Percentiles rank a stretch among this genome's conserved stretches.
Evolutionary conservation across 345 rosid species (phyloP).

Genomic region (Balakata baccata): DNA sequence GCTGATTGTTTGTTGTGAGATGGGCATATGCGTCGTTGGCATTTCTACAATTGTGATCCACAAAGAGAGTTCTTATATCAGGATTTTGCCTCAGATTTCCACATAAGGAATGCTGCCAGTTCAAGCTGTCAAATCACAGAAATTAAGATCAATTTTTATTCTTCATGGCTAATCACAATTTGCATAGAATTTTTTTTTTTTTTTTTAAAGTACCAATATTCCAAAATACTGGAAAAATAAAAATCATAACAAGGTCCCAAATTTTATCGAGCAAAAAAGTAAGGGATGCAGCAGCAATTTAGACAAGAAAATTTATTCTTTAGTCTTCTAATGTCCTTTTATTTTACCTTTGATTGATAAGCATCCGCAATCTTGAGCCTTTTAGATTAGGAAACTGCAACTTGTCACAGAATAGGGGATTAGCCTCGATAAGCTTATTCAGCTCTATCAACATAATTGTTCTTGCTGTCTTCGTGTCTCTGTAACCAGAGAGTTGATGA

Average conservation of each 20-base stretch:
- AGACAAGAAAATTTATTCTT: not conserved
- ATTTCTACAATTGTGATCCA: slow-evolving; percentile 39
- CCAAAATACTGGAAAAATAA: not conserved
- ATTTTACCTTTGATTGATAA: slow-evolving; percentile 39
- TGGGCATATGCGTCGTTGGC: slow-evolving; percentile 25
- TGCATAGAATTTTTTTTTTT: not conserved
- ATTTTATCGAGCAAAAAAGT: not conserved
- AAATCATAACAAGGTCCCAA: not conserved
- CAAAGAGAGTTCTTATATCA: slow-evolving; percentile 38
- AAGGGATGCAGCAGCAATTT: not conserved
- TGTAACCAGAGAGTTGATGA: slow-evolving; percentile 24
- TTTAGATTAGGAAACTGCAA: slow-evolving; percentile 25
- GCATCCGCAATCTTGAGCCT: slow-evolving; percentile 31
- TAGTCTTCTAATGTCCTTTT: not conserved
- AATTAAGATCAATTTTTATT: slow-evolving; percentile 6
- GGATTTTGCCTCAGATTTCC: slow-evolving; percentile 35
- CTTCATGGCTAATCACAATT: not conserved
- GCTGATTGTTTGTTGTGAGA: slow-evolving; percentile 25
- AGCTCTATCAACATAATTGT: slow-evolving; percentile 24
- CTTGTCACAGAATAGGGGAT: slow-evolving; percentile 25
- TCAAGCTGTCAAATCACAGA: slow-evolving; percentile 36
- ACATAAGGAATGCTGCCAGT: slow-evolving; percentile 48
- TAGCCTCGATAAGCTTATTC: slow-evolving; percentile 21
- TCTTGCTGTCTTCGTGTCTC: slow-evolving; percentile 27
- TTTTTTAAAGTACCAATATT: not conserved